Percentiles rank a stretch among this genome's conserved stretches.
Evolutionary conservation across 1,139 yeast species (phyloP).

Genomic region (Petasospora fabianii): DNA sequence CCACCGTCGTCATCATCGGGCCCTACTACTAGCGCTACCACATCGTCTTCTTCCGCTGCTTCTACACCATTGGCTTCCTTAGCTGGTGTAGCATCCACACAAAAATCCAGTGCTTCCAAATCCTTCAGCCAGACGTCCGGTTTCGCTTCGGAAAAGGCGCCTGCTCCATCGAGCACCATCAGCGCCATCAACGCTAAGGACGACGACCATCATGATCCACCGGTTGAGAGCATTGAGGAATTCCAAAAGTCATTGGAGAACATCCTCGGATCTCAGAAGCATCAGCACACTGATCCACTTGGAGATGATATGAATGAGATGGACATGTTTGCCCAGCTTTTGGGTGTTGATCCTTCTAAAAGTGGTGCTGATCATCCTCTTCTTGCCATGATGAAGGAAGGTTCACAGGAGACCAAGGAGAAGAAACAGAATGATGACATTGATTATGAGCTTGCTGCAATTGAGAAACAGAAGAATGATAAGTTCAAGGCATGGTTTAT

Average conservation of each 20-base stretch:
- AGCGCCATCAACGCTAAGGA: no score
- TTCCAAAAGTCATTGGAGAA: slow-evolving; percentile 24
- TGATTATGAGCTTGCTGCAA: slow-evolving; percentile 1
- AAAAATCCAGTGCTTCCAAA: no score
- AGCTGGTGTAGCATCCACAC: not conserved
- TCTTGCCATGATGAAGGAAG: not conserved
- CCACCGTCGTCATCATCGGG: slow-evolving; percentile 4
- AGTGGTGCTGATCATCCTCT: not conserved
- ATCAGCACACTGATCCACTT: slow-evolving; percentile 12
- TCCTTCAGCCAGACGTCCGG: no score
- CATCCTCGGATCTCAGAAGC: slow-evolving; percentile 14
- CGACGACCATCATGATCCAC: slow-evolving; percentile 10
- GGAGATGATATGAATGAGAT: slow-evolving; percentile 1
- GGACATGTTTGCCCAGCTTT: slow-evolving; percentile 7
- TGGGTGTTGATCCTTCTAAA: slow-evolving; percentile 6
- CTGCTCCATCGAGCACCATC: no score
- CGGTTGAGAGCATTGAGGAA: slow-evolving; percentile 14
- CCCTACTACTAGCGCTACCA: slow-evolving; percentile 1
- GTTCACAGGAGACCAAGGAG: no score
- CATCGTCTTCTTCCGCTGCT: not conserved
- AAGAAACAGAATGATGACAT: no score
- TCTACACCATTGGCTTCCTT: not conserved
- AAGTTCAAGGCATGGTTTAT: slow-evolving; percentile 25
- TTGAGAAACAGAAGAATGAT: slow-evolving; percentile 13
- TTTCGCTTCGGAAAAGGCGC: no score